A percentile compares a stretch with the other conserved stretches of the same genome.
phyloP scores from a whole-genome alignment of 2,329 filamentous ascomycete species.

The Paracoccidioides lutzii region DNA sequence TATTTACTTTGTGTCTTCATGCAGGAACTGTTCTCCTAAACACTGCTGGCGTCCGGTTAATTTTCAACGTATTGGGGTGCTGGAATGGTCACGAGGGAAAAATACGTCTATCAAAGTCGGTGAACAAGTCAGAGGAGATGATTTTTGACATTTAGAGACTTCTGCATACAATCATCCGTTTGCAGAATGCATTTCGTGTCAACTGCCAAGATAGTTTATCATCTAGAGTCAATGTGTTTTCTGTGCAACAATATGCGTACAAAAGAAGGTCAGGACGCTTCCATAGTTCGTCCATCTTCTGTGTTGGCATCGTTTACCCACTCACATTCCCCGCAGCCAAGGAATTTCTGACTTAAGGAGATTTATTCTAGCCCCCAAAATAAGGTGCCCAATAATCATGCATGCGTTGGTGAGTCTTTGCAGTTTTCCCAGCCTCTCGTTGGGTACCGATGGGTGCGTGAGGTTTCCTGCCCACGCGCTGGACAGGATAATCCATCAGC shows the following conservation, averaged over 20 bases:
- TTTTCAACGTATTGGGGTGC: too few species aligned
- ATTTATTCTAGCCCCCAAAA: too few species aligned
- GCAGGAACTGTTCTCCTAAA: neutral
- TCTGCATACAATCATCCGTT: too few species aligned
- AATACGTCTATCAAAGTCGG: too few species aligned
- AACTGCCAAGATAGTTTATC: too few species aligned
- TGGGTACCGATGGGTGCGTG: conserved; percentile 2
- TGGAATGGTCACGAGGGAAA: too few species aligned
- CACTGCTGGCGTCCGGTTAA: too few species aligned
- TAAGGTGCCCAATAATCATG: neutral
- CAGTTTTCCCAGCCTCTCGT: neutral
- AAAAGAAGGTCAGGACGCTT: neutral
- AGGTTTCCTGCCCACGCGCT: neutral
- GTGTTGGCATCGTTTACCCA: neutral
- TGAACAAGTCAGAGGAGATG: too few species aligned
- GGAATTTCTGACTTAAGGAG: neutral
- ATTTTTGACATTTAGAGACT: too few species aligned
- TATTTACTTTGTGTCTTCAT: neutral
- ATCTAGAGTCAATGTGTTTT: too few species aligned
- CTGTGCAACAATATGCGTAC: neutral
- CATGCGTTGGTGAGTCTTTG: neutral
- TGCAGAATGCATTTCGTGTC: too few species aligned
- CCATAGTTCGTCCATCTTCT: neutral
- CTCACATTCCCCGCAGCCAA: neutral
- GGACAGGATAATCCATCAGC: neutral